These are phyloP conservation scores for Pulveroboletus frians DNA, from an alignment of 768 basidiomycete genomes.

Conservation along the genomic window DNA sequence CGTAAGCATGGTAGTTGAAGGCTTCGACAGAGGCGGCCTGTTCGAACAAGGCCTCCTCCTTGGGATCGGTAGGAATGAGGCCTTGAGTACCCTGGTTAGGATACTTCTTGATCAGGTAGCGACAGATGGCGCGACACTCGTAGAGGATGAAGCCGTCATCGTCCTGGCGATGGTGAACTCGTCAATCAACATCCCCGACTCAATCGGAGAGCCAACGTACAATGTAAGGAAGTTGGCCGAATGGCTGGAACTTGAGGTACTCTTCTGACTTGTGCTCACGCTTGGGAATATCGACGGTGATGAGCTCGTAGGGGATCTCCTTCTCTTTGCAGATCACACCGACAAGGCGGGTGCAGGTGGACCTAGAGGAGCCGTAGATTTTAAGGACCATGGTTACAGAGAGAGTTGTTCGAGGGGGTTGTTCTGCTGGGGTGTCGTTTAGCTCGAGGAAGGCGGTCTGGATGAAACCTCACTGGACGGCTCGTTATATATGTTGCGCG, in stretches of 20 bases:
- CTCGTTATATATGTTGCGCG: no score
- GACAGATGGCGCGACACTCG: constrained; percentile 56
- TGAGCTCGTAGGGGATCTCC: constrained; percentile 49
- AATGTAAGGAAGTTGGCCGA: constrained; percentile 48
- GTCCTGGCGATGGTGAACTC: constrained; percentile 28
- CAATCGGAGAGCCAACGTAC: constrained; percentile 11
- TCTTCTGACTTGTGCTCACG: constrained; percentile 43
- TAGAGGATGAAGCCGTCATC: constrained; percentile 62
- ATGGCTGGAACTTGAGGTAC: constrained; percentile 50
- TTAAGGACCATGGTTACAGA: constrained; percentile 32
- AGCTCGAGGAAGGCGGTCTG: no score
- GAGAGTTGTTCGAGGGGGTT: neutral
- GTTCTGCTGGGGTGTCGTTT: no score
- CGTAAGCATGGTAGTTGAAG: constrained; percentile 44
- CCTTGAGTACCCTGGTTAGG: constrained; percentile 40
- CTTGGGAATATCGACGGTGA: constrained; percentile 39
- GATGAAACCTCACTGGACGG: no score
- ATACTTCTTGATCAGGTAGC: constrained; percentile 56
- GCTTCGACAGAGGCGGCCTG: constrained; percentile 42
- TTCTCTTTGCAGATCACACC: constrained; percentile 51
- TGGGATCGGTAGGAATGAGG: constrained; percentile 44
- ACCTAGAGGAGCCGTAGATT: constrained; percentile 31
- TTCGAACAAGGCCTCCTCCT: constrained; percentile 31
- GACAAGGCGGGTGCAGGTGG: constrained; percentile 50
- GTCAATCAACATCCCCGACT: no score